Evolutionary conservation across 768 basidiomycete genomes (phyloP).

Genomic region (Tulasnella sp.): DNA sequence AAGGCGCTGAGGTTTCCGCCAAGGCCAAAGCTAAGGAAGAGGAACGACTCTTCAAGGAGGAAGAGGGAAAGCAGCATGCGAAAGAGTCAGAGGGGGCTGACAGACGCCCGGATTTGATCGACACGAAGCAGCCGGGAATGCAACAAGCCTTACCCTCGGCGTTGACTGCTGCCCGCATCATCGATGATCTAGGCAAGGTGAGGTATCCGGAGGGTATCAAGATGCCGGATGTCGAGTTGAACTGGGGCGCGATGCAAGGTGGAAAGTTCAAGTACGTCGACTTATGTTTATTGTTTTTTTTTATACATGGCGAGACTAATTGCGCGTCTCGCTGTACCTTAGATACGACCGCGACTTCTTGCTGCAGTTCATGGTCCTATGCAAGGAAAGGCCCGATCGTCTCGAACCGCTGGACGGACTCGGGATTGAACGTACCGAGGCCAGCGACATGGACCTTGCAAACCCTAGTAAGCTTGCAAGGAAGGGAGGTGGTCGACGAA

Average conservation of each 20-base stretch:
- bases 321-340: background rate
- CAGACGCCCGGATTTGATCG: conserved; percentile 36
- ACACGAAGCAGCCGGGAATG: conserved; percentile 22
- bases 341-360: conserved; percentile 99
- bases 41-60: conserved; percentile 24
- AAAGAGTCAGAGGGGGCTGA: conserved; percentile 37
- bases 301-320: background rate
- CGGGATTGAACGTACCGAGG: conserved; percentile 69
- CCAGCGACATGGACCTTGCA: too few relatives aligned
- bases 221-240: conserved; percentile 52
- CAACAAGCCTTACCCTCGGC: conserved; percentile 19
- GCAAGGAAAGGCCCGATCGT: conserved; percentile 86
- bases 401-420: conserved; percentile 83
- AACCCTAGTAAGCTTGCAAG: too few relatives aligned
- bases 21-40: conserved; percentile 7
- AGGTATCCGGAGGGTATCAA: conserved; percentile 49
- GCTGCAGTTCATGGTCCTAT: conserved; percentile 88
- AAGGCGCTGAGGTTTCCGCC: conserved; percentile 15
- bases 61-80: conserved; percentile 23
- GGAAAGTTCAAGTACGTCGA: background rate
- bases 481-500: too few relatives aligned
- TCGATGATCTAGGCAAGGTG: conserved; percentile 58
- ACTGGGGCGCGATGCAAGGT: background rate
- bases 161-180: conserved; percentile 69
- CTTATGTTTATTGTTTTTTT: background rate